Evolutionary conservation across 768 basidiomycete species (phyloP).

Genomic region (Neoboletus magnificus): DNA sequence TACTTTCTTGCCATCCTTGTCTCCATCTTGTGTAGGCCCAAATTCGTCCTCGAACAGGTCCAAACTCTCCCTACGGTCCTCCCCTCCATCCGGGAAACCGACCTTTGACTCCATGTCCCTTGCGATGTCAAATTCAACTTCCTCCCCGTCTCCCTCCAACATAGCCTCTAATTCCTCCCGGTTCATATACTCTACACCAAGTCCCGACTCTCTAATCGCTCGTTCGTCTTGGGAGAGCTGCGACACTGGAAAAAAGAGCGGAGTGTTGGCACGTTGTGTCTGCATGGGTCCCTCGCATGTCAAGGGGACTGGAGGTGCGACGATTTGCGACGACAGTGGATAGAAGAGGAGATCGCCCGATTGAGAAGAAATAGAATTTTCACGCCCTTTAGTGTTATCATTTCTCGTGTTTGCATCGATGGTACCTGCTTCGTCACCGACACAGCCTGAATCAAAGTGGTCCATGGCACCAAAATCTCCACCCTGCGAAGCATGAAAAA

Average conservation of each 20-base stretch:
- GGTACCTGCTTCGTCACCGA: background rate
- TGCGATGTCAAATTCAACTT: slow-evolving; percentile 26
- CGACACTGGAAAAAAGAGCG: slow-evolving; percentile 49
- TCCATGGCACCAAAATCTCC: slow-evolving; percentile 17
- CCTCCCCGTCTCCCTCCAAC: slow-evolving; percentile 34
- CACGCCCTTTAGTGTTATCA: slow-evolving; percentile 1
- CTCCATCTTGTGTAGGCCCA: slow-evolving; percentile 30
- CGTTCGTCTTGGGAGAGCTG: slow-evolving; percentile 59
- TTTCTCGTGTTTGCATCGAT: slow-evolving; percentile 3
- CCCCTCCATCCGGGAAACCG: background rate
- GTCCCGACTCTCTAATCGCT: slow-evolving; percentile 54
- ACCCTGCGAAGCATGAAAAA: slow-evolving; percentile 17
- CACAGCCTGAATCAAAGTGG: background rate
- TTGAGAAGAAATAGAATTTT: slow-evolving; percentile 1
- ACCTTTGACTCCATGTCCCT: background rate
- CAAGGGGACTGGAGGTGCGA: slow-evolving; percentile 4
- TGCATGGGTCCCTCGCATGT: slow-evolving; percentile 2
- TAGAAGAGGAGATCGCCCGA: slow-evolving; percentile 21
- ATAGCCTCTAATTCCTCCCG: slow-evolving; percentile 54
- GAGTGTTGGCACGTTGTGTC: slow-evolving; percentile 15
- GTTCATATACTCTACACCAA: slow-evolving; percentile 67
- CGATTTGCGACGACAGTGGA: slow-evolving; percentile 23
- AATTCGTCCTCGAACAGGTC: slow-evolving; percentile 34
- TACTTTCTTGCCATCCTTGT: slow-evolving; percentile 26
- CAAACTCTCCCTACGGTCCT: slow-evolving; percentile 22